phyloP scores from a whole-genome alignment of 768 basidiomycete genomes.

The Suillus occidentalis region DNA sequence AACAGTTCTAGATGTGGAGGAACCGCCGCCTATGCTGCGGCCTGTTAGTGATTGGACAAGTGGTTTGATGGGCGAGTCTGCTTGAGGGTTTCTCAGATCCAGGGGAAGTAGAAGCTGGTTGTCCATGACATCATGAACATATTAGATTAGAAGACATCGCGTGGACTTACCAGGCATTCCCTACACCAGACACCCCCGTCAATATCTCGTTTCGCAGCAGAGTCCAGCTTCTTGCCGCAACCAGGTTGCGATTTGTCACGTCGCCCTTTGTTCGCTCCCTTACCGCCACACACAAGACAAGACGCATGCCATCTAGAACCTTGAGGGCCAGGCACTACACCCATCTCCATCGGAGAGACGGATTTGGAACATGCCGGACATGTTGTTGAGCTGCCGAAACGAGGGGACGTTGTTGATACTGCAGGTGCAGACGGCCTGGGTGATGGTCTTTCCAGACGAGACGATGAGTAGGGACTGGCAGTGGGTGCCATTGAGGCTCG shows the following conservation, averaged over 20 bases:
- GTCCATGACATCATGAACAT: conserved; percentile 14
- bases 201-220: conserved; percentile 71
- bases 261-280: conserved; percentile 41
- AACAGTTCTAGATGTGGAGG: conserved; percentile 35
- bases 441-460: conserved; percentile 29
- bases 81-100: conserved; percentile 47
- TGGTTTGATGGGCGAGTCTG: conserved; percentile 52
- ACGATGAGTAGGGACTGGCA: conserved; percentile 25
- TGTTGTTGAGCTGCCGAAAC: conserved; percentile 39
- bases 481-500: conserved; percentile 15
- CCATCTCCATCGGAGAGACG: conserved; percentile 82
- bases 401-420: conserved; percentile 23
- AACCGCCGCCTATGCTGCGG: conserved; percentile 24
- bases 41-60: conserved; percentile 48
- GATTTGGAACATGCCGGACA: conserved; percentile 76
- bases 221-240: conserved; percentile 82
- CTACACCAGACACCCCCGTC: conserved; percentile 80
- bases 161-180: conserved; percentile 68
- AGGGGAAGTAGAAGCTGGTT: conserved; percentile 55
- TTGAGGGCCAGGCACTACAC: conserved; percentile 83
- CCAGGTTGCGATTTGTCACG: conserved; percentile 63
- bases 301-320: conserved; percentile 77
- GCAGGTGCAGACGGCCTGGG: conserved; percentile 15
- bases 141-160: background rate
- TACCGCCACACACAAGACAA: conserved; percentile 83